phyloP scores from a whole-genome alignment of 495 filamentous ascomycete species.

The Hypoxylon crocopeplum region DNA sequence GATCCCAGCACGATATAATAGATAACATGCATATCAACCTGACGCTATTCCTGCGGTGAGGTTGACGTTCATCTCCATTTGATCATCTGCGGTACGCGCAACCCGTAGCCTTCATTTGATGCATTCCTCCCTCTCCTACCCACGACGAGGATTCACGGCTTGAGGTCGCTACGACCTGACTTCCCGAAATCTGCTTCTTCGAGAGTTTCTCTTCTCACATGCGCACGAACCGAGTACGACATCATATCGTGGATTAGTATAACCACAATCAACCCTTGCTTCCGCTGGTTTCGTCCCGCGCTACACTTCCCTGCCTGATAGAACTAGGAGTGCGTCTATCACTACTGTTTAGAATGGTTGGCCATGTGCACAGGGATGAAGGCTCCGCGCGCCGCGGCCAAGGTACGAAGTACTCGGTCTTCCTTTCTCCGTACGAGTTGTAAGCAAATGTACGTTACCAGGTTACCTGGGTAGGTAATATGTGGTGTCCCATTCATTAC shows the following conservation, averaged over 20 bases:
- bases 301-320: conserved; percentile 15
- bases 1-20: conserved; percentile 30
- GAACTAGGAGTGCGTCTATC: conserved; percentile 22
- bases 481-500: conserved; percentile 23
- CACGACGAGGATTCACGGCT: conserved; percentile 24
- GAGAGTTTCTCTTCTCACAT: conserved; percentile 17
- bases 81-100: conserved; percentile 12
- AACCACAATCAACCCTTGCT: conserved; percentile 28
- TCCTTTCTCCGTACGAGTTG: conserved; percentile 18
- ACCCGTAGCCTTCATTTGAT: conserved; percentile 14
- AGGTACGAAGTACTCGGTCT: conserved; percentile 13
- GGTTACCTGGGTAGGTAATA: conserved; percentile 26
- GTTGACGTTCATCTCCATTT: conserved; percentile 24
- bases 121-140: conserved; percentile 18
- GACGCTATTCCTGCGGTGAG: conserved; percentile 34
- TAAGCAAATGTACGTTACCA: conserved; percentile 13
- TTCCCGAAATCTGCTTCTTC: conserved; percentile 15
- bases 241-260: conserved; percentile 25
- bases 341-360: neutral
- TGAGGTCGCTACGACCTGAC: conserved; percentile 16
- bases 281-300: conserved; percentile 33
- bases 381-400: conserved; percentile 24
- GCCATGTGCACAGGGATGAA: conserved; percentile 23
- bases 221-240: conserved; percentile 32
- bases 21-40: conserved; percentile 40